These are phyloP conservation scores for Arthrobotrys conoides DNA, from an alignment of 2,329 filamentous ascomycete species.

Conservation along the genomic window DNA sequence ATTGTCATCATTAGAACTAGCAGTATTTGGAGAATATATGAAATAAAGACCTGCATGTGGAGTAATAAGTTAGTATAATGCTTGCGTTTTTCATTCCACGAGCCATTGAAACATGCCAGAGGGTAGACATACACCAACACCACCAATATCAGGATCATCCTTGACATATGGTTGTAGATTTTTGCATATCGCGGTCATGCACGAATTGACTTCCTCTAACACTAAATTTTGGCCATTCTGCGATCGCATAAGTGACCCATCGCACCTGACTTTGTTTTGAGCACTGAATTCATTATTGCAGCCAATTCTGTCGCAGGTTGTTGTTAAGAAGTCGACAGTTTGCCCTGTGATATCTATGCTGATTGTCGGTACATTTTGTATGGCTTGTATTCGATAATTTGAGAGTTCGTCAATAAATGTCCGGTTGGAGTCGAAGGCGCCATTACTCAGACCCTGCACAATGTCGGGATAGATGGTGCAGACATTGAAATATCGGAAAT, in stretches of 20 bases:
- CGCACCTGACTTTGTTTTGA: slow-evolving; percentile 16
- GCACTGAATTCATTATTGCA: slow-evolving; percentile 44
- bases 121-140: slow-evolving; percentile 43
- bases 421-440: slow-evolving; percentile 33
- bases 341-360: slow-evolving; percentile 38
- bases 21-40: slow-evolving; percentile 54
- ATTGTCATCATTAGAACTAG: slow-evolving; percentile 56
- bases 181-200: slow-evolving; percentile 43
- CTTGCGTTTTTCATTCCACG: not conserved
- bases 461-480: slow-evolving; percentile 53
- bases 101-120: not conserved
- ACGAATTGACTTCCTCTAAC: slow-evolving; percentile 26
- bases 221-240: slow-evolving; percentile 27
- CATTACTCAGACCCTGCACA: slow-evolving; percentile 28
- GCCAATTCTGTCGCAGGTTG: slow-evolving; percentile 34
- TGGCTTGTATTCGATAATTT: slow-evolving; percentile 35
- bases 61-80: not conserved
- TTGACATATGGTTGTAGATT: slow-evolving; percentile 38
- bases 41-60: slow-evolving; percentile 50
- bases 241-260: slow-evolving; percentile 8
- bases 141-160: slow-evolving; percentile 59
- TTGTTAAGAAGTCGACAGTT: slow-evolving; percentile 25
- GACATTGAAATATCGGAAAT: slow-evolving; percentile 49
- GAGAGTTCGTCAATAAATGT: slow-evolving; percentile 48
- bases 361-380: slow-evolving; percentile 30